Evolutionary conservation across 495 filamentous ascomycete species (phyloP).

Genomic region (Tuber umbilicatum): DNA sequence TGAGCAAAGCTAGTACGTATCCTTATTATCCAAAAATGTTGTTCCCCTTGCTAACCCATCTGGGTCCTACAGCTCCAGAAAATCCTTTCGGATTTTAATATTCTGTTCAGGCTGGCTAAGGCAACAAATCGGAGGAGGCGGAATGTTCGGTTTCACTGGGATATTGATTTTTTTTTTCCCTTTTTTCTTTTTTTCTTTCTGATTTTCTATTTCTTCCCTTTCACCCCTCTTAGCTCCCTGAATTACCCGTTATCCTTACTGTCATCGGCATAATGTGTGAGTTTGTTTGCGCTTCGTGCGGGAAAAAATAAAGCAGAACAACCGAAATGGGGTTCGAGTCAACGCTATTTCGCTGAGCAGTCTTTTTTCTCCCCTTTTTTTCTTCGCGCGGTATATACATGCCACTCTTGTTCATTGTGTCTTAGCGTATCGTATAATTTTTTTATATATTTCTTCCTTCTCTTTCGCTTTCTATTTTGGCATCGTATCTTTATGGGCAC

Average conservation of each 20-base stretch:
- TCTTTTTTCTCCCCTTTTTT: neutral
- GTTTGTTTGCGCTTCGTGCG: neutral
- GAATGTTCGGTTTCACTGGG: neutral
- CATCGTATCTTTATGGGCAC: neutral
- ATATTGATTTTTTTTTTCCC: neutral
- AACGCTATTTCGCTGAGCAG: neutral
- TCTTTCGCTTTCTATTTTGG: neutral
- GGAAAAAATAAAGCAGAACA: neutral
- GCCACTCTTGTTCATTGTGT: neutral
- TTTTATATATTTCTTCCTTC: slow-evolving; percentile 1
- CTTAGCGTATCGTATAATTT: neutral
- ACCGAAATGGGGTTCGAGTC: neutral
- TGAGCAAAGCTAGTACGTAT: slow-evolving; percentile 90
- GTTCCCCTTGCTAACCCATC: slow-evolving; percentile 24
- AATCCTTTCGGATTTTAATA: slow-evolving; percentile 87
- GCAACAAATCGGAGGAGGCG: neutral
- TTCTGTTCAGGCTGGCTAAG: neutral
- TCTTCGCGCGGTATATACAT: neutral
- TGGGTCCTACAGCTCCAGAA: slow-evolving; percentile 58
- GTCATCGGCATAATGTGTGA: neutral
- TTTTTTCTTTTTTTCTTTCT: no score
- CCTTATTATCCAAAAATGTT: slow-evolving; percentile 14
- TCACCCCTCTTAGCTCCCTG: neutral
- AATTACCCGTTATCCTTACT: neutral
- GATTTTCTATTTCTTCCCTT: no score